Evolutionary conservation across 192 early-diverging fungal species (phyloP).

Genomic region (Podila horticola): DNA sequence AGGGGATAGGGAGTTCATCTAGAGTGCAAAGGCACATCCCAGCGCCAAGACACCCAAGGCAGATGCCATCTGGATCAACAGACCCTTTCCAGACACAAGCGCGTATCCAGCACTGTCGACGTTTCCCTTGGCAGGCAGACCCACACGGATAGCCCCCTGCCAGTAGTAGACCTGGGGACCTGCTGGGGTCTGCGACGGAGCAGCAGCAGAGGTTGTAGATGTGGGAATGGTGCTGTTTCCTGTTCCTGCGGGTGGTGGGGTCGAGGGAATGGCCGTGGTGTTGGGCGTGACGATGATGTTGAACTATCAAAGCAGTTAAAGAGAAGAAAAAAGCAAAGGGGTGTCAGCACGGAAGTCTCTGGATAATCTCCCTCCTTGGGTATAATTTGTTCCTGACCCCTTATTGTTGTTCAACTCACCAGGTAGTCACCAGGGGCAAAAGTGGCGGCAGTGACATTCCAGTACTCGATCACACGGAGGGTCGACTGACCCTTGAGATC

Average conservation of each 20-base stretch:
- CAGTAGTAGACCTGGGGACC: constrained; percentile 13
- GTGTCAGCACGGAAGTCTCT: background rate
- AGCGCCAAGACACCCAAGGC: background rate
- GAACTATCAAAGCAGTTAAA: constrained; percentile 7
- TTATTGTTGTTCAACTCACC: constrained; percentile 8
- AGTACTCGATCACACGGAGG: background rate
- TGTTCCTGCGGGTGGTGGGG: constrained; percentile 1
- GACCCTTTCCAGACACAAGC: background rate
- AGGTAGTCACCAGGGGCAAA: constrained; percentile 30
- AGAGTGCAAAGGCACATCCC: background rate
- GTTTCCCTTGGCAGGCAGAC: background rate
- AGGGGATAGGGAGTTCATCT: background rate
- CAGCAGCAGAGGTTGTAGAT: background rate
- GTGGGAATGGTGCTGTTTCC: background rate
- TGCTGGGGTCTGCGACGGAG: background rate
- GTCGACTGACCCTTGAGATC: background rate
- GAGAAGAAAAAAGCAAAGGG: background rate
- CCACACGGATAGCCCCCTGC: constrained; percentile 3
- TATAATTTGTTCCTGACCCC: background rate
- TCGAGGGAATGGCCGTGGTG: constrained; percentile 5
- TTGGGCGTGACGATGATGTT: constrained; percentile 31
- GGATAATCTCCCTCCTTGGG: background rate
- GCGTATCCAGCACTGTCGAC: background rate
- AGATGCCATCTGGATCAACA: background rate
- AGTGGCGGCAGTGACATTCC: constrained; percentile 16